Evolutionary conservation across 192 early-diverging fungal genomes (phyloP).

Genomic region (Coemansia sp.): DNA sequence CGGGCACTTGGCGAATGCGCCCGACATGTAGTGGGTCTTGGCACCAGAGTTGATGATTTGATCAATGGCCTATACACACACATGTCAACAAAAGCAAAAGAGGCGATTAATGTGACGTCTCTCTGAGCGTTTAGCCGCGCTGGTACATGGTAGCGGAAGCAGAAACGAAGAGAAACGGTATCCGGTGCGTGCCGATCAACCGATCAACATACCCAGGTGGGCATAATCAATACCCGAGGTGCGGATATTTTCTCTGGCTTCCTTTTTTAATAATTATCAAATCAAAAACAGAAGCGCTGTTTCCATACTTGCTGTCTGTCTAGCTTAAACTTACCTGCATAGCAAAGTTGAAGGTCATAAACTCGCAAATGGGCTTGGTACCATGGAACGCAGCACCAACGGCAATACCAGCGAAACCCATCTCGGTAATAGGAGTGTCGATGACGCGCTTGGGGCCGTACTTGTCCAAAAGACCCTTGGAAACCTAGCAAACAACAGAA

Average conservation of each 20-base stretch:
- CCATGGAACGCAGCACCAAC: slow-evolving; percentile 92
- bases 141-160: too few species aligned
- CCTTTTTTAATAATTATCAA: too few species aligned
- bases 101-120: too few species aligned
- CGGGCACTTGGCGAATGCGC: slow-evolving; percentile 80
- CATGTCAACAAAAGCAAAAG: background rate
- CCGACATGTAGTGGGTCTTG: slow-evolving; percentile 98
- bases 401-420: slow-evolving; percentile 95
- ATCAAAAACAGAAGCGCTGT: background rate
- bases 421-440: slow-evolving; percentile 99
- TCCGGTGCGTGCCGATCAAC: too few species aligned
- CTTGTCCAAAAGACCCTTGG: slow-evolving; percentile 96
- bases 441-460: slow-evolving; percentile 95
- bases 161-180: too few species aligned
- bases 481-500: slow-evolving; percentile 65
- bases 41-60: slow-evolving; percentile 99
- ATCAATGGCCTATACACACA: slow-evolving; percentile 81
- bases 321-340: slow-evolving; percentile 76
- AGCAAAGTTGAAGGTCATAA: slow-evolving; percentile 99
- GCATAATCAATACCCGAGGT: too few species aligned
- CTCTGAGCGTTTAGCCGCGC: too few species aligned
- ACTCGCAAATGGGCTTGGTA: slow-evolving; percentile 96
- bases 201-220: too few species aligned
- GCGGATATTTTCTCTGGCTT: background rate
- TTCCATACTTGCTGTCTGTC: background rate